These are phyloP conservation scores for Solanum virginianum DNA, from an alignment of 257 asterid genomes.

Conservation along the genomic window DNA sequence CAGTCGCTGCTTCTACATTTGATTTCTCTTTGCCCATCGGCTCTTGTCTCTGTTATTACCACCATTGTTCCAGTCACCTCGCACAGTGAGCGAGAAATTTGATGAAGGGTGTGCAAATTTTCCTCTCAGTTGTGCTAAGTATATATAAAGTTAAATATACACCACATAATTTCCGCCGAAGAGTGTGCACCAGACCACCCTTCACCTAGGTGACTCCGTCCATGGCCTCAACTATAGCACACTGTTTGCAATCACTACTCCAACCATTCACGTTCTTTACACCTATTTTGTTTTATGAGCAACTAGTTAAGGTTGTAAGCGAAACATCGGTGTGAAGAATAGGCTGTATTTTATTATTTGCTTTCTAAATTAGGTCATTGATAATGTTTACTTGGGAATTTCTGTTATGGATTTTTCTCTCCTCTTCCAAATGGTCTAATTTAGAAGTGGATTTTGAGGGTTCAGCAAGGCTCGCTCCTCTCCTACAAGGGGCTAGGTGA, in stretches of 20 bases:
- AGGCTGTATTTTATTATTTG: not conserved
- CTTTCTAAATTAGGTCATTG: not conserved
- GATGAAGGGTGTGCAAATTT: too few species aligned
- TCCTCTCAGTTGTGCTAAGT: too few species aligned
- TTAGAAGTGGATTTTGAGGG: not conserved
- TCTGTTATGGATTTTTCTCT: not conserved
- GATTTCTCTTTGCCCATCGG: not conserved
- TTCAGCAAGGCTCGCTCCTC: not conserved
- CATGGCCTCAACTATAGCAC: too few species aligned
- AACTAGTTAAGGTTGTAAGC: not conserved
- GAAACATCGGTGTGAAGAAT: not conserved
- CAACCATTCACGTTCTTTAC: not conserved
- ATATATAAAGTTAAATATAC: too few species aligned
- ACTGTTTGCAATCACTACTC: not conserved
- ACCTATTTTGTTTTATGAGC: not conserved
- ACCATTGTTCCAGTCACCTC: not conserved
- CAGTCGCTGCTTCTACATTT: not conserved
- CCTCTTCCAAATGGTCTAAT: not conserved
- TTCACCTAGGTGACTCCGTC: too few species aligned
- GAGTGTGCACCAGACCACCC: too few species aligned
- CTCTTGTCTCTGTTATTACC: not conserved
- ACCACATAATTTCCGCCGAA: too few species aligned
- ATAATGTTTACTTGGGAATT: not conserved
- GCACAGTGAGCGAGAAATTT: not conserved
- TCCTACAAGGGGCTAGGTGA: not conserved